Percentiles rank a stretch among this genome's conserved stretches.
Evolutionary conservation across 305 asterid species (phyloP).

Genomic region (Fraxinus nigra): DNA sequence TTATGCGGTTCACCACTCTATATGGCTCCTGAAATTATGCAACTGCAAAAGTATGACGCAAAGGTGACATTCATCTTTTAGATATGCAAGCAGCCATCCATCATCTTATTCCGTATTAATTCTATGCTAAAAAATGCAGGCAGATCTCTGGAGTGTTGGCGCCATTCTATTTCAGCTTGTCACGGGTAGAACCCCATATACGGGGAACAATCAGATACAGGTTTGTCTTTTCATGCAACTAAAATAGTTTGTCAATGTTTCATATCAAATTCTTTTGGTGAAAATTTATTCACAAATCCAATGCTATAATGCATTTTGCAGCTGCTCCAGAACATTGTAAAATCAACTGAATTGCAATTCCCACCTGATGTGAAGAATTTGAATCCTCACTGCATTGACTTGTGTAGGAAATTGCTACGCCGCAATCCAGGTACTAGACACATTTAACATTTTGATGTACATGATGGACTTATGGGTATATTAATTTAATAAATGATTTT

Average conservation of each 20-base stretch:
- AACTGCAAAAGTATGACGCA: slow-evolving; percentile 81
- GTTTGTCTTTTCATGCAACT: slow-evolving; percentile 33
- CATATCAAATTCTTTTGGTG: slow-evolving; percentile 18
- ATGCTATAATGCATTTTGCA: slow-evolving; percentile 32
- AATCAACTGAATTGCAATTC: slow-evolving; percentile 68
- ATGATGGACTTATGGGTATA: background rate
- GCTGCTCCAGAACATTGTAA: slow-evolving; percentile 80
- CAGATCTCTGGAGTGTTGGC: slow-evolving; percentile 99
- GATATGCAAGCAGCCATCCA: slow-evolving; percentile 16
- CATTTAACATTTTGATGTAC: background rate
- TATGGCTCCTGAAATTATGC: slow-evolving; percentile 99
- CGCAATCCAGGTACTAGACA: slow-evolving; percentile 72
- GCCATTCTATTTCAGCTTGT: slow-evolving; percentile 90
- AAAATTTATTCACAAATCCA: background rate
- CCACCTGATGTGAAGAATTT: slow-evolving; percentile 68
- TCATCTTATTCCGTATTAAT: slow-evolving; percentile 25
- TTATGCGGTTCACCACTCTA: slow-evolving; percentile 96
- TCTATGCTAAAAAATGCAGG: slow-evolving; percentile 52
- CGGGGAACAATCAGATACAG: slow-evolving; percentile 74
- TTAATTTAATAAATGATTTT: background rate
- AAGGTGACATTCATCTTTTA: slow-evolving; percentile 55
- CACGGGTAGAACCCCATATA: slow-evolving; percentile 84
- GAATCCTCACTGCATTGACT: slow-evolving; percentile 64
- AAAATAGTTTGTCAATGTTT: background rate
- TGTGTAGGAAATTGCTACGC: slow-evolving; percentile 81